Evolutionary conservation across 352 stramenopile genomes (phyloP), one percentile per base, ranked within the genome.

Genomic region (Phytophthora pini): DNA sequence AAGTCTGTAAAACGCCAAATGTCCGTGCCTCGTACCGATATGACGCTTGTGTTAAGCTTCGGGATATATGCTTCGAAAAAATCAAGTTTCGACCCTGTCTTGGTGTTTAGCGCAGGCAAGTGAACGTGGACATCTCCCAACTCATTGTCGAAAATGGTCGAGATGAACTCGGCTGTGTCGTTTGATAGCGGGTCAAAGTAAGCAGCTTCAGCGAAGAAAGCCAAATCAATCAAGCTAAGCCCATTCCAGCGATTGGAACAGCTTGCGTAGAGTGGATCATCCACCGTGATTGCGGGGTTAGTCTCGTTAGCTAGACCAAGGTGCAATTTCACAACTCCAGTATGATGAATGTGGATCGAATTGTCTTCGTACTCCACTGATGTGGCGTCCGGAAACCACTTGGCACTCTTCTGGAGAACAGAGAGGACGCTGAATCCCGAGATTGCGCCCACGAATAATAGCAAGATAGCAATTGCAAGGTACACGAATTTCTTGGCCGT

Each of bases 1-100:
- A 97, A 95, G 66, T 97, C 90, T 2, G 82, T 92, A 52, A 96
- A 94, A 32, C 90, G 82, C 72, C 89, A 95, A 12, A 97, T 93
- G 49, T 97, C 90, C 2, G 90, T 97, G 17, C 90, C 90, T 32
- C 88, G 81, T 12, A 97, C 90, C 4, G 87, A 91, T 55, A 95
- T 93, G 46, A 95, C 87, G 13, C 85, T 94, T 29, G 86, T 92
- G 68, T 95, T 95, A 11, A 94, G 74, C 10, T 77, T 68, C 2
- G 84, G 81, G 24, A 93, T 92, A 56, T 87, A 79, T 1, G 84
- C 84, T 24, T 95, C 87, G 51, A 89, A 95, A 56, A 95, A 95
- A 51, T 95, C 86, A 13, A 94, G 75, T 60, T 93, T 93, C 12
- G 85, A 94, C 4, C 85, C 84, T 3, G 84, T 91, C 61, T 92